Evolutionary conservation across 768 basidiomycete species (phyloP), one percentile per base, ranked within the genome.

Genomic region (Roridomyces roridus): DNA sequence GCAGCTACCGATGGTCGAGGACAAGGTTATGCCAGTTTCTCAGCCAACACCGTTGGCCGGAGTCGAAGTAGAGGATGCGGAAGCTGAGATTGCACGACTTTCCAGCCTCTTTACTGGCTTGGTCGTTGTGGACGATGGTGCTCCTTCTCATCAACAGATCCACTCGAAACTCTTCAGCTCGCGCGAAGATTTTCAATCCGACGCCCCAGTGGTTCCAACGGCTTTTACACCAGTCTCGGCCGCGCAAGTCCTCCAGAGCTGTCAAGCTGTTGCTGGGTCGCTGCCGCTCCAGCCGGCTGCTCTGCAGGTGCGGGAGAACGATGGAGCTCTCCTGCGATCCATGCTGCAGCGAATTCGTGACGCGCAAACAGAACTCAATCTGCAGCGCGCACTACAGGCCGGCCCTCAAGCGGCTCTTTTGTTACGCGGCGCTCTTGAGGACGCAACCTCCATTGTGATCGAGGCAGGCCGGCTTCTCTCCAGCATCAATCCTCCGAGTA

Each of bases 131-230:
- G 48, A 49, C 34, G 48, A 49, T 39, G 48, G 48, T 21, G 36
- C 21, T 39, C 29, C 29, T 25, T 24, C 48, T 17, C 48, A 34
- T 15, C 31, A 20, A 12, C 34, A 49, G 36, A 21, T 26, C 6
- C 48, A 49, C 25, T 49, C 48, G n/a, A 35, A 39, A 26, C 48
- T 49, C 20, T 49, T 49, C 34, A 49, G 48, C 48, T 36, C 34
- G 9, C 48, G 48, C 34, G 35, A 35, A 15, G 48, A 49, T 9
- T 18, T 39, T 39, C 48, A 49, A 23, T 29, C 48, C 25, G 21
- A 29, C 15, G 31, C 18, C 20, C 48, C 48, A 9, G 34, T 37
- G 18, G 36, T 49, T 20, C 48, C 48, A 9, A 20, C 24, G 12
- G n/a, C 20, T 20, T 49, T 37, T n/a, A 26, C 34, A 17, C 34